phyloP scores from a whole-genome alignment of 2,329 filamentous ascomycete species.

The Rhynchosporium graminicola region DNA sequence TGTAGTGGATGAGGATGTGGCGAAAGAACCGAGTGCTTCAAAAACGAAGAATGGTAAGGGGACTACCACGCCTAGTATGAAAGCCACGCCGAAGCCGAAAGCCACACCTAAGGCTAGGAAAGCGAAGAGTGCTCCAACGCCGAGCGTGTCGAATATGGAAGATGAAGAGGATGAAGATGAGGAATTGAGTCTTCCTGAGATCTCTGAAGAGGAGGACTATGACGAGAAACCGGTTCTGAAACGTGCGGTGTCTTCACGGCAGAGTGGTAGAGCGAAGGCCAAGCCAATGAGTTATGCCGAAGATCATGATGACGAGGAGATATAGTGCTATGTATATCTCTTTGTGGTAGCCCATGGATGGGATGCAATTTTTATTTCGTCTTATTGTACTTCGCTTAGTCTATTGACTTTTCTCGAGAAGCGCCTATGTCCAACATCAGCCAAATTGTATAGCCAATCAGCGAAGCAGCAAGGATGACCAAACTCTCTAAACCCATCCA shows the following conservation, averaged over 20 bases:
- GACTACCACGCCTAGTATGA: constrained; percentile 28
- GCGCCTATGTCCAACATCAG: background rate
- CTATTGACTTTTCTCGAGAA: too few species aligned
- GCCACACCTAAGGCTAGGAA: constrained; percentile 29
- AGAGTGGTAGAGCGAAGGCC: constrained; percentile 29
- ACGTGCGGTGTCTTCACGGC: constrained; percentile 22
- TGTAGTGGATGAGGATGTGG: constrained; percentile 14
- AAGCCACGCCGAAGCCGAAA: constrained; percentile 10
- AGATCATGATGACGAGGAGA: constrained; percentile 5
- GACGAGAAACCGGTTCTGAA: constrained; percentile 2
- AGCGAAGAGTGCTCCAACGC: constrained; percentile 45
- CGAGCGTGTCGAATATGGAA: constrained; percentile 43
- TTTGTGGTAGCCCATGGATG: background rate
- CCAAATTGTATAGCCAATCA: constrained; percentile 23
- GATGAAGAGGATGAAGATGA: constrained; percentile 39
- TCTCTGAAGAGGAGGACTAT: constrained; percentile 41
- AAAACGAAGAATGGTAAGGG: constrained; percentile 29
- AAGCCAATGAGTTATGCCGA: constrained; percentile 31
- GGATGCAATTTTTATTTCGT: too few species aligned
- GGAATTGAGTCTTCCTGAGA: constrained; percentile 43
- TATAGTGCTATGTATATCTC: background rate
- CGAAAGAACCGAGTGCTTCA: constrained; percentile 10
- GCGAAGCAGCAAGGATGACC: constrained; percentile 48
- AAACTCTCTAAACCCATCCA: constrained; percentile 48
- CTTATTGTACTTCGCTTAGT: too few species aligned